Conservation (phyloP, 768 basidiomycete genomes). For the Trametes maxima region DNA sequence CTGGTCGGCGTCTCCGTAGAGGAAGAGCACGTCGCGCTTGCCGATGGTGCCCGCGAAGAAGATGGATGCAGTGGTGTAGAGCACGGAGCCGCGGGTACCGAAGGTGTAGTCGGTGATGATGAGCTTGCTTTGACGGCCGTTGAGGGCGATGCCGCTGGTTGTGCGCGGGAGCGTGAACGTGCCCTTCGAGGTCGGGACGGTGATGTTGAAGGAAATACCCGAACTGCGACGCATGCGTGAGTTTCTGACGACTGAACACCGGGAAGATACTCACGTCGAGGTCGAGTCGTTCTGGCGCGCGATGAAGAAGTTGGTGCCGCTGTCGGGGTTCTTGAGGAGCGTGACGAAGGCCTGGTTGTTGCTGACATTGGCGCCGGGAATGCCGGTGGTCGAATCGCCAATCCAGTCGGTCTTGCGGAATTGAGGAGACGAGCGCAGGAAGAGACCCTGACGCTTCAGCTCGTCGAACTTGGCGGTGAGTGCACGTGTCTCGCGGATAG, state of each 20-base stretch:
- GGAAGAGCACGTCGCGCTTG: constrained; percentile 42
- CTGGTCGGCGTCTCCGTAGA: constrained; percentile 40
- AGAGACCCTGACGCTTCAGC: constrained; percentile 75
- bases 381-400: constrained; percentile 58
- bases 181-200: constrained; percentile 55
- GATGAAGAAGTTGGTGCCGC: constrained; percentile 66
- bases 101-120: constrained; percentile 74
- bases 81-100: constrained; percentile 52
- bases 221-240: constrained; percentile 44
- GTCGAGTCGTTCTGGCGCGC: constrained; percentile 68
- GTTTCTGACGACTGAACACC: not conserved
- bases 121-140: constrained; percentile 74
- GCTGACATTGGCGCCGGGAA: constrained; percentile 38
- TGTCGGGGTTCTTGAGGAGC: constrained; percentile 68
- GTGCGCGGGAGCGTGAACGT: constrained; percentile 58
- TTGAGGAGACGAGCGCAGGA: constrained; percentile 76
- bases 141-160: constrained; percentile 55
- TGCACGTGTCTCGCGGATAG: constrained; percentile 69
- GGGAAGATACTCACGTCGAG: constrained; percentile 56
- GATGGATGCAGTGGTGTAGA: constrained; percentile 75
- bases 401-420: constrained; percentile 82
- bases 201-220: constrained; percentile 59
- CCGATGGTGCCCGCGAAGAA: constrained; percentile 61
- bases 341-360: constrained; percentile 62
- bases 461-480: constrained; percentile 73